These are phyloP conservation scores for Exophiala bonariae DNA, from an alignment of 2,329 filamentous ascomycete species.

Conservation along the genomic window DNA sequence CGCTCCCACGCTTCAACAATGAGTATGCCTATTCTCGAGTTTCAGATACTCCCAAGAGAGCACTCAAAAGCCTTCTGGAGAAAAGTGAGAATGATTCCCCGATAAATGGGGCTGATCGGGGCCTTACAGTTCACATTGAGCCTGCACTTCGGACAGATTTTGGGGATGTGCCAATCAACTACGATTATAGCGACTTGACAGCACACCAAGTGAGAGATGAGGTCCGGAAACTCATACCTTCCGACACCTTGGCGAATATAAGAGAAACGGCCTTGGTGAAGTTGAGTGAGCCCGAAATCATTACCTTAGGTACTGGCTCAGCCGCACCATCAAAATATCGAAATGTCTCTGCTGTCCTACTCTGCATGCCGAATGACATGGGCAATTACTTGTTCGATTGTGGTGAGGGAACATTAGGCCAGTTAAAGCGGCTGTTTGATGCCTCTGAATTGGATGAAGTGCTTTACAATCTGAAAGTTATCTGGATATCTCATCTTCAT, in stretches of 20 bases:
- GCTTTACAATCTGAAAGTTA: conserved; percentile 72
- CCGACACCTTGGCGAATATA: conserved; percentile 32
- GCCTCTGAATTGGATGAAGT: conserved; percentile 66
- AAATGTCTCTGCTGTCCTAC: conserved; percentile 86
- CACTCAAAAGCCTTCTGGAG: too few relatives aligned
- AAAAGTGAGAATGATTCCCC: neutral
- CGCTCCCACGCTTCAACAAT: conserved; percentile 67
- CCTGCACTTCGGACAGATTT: conserved; percentile 42
- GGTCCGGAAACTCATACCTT: conserved; percentile 32
- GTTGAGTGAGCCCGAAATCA: conserved; percentile 75
- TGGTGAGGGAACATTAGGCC: conserved; percentile 88
- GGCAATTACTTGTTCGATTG: conserved; percentile 91
- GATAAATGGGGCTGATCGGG: conserved; percentile 39
- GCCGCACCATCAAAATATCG: conserved; percentile 88
- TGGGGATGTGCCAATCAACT: conserved; percentile 30
- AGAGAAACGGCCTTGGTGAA: conserved; percentile 58
- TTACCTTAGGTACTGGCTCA: conserved; percentile 87
- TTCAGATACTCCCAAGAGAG: too few relatives aligned
- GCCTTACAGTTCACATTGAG: conserved; percentile 46
- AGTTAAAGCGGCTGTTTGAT: conserved; percentile 73
- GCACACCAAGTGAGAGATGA: conserved; percentile 25
- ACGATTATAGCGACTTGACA: conserved; percentile 29
- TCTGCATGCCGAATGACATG: conserved; percentile 72
- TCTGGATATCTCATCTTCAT: conserved; percentile 95
- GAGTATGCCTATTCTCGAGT: conserved; percentile 4